A percentile compares a stretch with the other conserved stretches of the same genome.
Conservation (phyloP, 805 yeast species). For the Suhomyces pyralidae region DNA sequence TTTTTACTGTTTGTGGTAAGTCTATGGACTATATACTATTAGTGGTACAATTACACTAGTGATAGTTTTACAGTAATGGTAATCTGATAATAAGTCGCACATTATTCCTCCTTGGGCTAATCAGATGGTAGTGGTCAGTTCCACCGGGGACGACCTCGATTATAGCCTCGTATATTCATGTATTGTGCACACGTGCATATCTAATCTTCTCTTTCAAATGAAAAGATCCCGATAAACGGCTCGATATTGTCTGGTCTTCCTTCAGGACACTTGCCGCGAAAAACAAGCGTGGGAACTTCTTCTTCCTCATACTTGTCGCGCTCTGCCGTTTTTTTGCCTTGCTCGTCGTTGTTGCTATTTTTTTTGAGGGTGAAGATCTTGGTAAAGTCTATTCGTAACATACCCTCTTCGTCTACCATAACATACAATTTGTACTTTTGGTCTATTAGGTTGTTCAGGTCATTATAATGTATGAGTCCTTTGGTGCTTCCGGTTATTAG, state of each 20-base stretch:
- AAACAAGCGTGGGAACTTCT: slow-evolving; percentile 46
- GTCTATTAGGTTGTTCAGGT: slow-evolving; percentile 43
- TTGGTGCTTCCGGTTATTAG: slow-evolving; percentile 50
- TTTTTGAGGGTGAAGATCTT: slow-evolving; percentile 35
- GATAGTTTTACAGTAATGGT: no score
- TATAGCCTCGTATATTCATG: background rate
- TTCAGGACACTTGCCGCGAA: slow-evolving; percentile 50
- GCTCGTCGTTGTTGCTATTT: slow-evolving; percentile 2
- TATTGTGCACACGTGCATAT: background rate
- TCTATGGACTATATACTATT: background rate
- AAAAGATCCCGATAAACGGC: slow-evolving; percentile 55
- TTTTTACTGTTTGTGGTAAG: background rate
- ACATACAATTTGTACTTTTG: slow-evolving; percentile 50
- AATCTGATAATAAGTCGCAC: background rate
- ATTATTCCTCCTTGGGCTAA: background rate
- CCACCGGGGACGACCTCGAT: background rate
- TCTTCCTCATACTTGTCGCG: slow-evolving; percentile 36
- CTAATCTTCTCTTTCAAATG: slow-evolving; percentile 45
- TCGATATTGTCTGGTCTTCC: slow-evolving; percentile 51
- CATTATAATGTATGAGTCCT: slow-evolving; percentile 49
- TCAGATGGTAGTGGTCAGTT: background rate
- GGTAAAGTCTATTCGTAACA: slow-evolving; percentile 50
- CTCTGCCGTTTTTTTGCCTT: slow-evolving; percentile 16
- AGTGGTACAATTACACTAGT: background rate
- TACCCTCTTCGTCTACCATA: slow-evolving; percentile 44